Conservation (phyloP, 495 filamentous ascomycete species). For the Aspergillus baeticus region DNA sequence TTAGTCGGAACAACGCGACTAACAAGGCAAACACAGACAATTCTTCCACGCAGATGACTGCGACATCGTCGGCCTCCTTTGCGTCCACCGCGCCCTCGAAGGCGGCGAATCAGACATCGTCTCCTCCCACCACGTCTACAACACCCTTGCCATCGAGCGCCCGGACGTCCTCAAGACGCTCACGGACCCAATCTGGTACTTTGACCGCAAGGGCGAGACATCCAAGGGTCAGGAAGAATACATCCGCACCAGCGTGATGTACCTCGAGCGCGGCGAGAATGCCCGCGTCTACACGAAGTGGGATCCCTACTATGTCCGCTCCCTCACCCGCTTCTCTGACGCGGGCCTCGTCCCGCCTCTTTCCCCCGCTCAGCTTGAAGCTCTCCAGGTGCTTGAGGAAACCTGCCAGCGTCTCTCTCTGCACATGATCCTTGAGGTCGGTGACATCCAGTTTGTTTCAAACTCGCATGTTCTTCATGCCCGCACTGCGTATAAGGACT, state of each 20-base stretch:
- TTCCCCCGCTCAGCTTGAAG: slow-evolving; percentile 60
- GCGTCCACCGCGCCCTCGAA: slow-evolving; percentile 72
- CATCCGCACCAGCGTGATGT: slow-evolving; percentile 71
- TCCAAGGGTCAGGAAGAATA: slow-evolving; percentile 72
- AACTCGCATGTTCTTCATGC: slow-evolving; percentile 71
- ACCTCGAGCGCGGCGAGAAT: slow-evolving; percentile 59
- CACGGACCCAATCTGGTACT: slow-evolving; percentile 82
- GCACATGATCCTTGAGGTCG: slow-evolving; percentile 77
- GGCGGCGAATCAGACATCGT: slow-evolving; percentile 86
- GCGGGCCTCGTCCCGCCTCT: slow-evolving; percentile 65
- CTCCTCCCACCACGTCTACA: slow-evolving; percentile 79
- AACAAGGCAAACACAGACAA: slow-evolving; percentile 39
- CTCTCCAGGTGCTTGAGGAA: slow-evolving; percentile 63
- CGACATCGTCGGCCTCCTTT: slow-evolving; percentile 84
- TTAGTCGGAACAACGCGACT: not conserved
- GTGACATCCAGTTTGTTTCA: slow-evolving; percentile 75
- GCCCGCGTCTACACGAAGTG: slow-evolving; percentile 61
- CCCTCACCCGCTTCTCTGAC: slow-evolving; percentile 64
- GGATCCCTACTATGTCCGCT: slow-evolving; percentile 78
- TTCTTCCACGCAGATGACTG: slow-evolving; percentile 82
- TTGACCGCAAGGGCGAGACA: slow-evolving; percentile 89
- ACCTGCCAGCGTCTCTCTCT: slow-evolving; percentile 63
- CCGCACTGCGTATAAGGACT: slow-evolving; percentile 65
- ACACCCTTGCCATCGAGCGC: slow-evolving; percentile 68
- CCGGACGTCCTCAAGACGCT: slow-evolving; percentile 78